Evolutionary conservation across 2,329 filamentous ascomycete genomes (phyloP).

Genomic region (Sordariomycetes sp.): DNA sequence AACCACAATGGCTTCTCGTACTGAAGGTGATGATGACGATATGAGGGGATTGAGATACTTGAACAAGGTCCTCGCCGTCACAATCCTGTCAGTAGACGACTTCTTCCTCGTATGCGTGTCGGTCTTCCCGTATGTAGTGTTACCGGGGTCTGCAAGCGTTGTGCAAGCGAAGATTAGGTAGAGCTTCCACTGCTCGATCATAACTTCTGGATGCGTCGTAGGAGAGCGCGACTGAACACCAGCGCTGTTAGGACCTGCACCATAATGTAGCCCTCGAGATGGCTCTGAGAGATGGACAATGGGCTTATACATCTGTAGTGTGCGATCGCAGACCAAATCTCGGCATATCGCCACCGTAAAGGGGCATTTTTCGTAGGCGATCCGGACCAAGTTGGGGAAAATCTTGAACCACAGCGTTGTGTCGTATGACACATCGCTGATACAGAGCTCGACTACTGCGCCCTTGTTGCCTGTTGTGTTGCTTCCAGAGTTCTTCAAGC

Average conservation of each 20-base stretch:
- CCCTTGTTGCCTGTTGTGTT: conserved; percentile 68
- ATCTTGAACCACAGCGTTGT: conserved; percentile 96
- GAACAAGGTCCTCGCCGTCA: conserved; percentile 82
- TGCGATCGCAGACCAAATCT: conserved; percentile 84
- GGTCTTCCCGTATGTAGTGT: conserved; percentile 34
- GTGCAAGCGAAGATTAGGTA: conserved; percentile 97
- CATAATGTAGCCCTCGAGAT: conserved; percentile 56
- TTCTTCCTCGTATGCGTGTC: conserved; percentile 75
- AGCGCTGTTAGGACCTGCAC: conserved; percentile 47
- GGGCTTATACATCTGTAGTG: conserved; percentile 84
- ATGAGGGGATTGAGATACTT: conserved; percentile 84
- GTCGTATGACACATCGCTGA: conserved; percentile 91
- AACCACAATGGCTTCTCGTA: conserved; percentile 82
- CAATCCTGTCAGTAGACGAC: conserved; percentile 63
- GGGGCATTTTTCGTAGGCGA: conserved; percentile 83
- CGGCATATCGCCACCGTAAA: conserved; percentile 85
- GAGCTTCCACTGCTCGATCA: conserved; percentile 96
- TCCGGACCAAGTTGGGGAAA: conserved; percentile 87
- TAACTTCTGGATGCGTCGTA: conserved; percentile 70
- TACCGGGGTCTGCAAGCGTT: conserved; percentile 77
- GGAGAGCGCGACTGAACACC: conserved; percentile 44
- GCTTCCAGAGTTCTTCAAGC: conserved; percentile 73
- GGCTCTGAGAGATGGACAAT: conserved; percentile 74
- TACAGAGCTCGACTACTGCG: conserved; percentile 86
- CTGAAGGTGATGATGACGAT: conserved; percentile 67